A percentile compares a stretch with the other conserved stretches of the same genome.
Evolutionary conservation across 805 yeast species (phyloP).

Genomic region (Blastobotrys attinorum): DNA sequence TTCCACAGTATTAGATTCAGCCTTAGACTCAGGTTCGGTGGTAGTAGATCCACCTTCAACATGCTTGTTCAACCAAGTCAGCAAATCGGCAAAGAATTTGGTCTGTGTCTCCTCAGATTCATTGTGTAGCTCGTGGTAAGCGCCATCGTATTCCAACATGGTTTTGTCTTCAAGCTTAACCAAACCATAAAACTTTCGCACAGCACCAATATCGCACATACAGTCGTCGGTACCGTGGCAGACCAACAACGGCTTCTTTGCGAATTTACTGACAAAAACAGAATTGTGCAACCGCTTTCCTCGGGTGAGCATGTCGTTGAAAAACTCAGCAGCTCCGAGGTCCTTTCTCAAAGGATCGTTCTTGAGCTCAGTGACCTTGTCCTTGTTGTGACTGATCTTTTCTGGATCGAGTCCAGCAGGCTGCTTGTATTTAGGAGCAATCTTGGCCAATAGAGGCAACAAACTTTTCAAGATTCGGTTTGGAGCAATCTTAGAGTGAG

Average conservation of each 20-base stretch:
- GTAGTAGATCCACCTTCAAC: background rate
- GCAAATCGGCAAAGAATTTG: constrained; percentile 12
- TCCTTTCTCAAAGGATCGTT: constrained; percentile 24
- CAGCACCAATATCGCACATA: constrained; percentile 13
- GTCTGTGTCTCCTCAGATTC: constrained; percentile 9
- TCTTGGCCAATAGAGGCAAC: constrained; percentile 22
- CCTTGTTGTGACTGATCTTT: constrained; percentile 24
- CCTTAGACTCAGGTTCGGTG: background rate
- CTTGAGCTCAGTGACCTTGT: constrained; percentile 14
- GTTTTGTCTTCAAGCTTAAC: constrained; percentile 19
- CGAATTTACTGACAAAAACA: constrained; percentile 20
- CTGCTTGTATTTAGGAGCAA: constrained; percentile 23
- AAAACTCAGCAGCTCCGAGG: constrained; percentile 24
- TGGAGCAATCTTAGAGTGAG: constrained; percentile 19
- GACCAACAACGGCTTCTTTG: constrained; percentile 29
- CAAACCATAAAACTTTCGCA: constrained; percentile 17
- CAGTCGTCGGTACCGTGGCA: constrained; percentile 26
- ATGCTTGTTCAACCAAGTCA: constrained; percentile 17
- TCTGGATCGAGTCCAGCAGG: constrained; percentile 20
- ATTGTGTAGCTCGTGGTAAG: constrained; percentile 18
- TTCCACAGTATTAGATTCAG: background rate
- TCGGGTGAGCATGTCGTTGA: constrained; percentile 29
- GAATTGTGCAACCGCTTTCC: constrained; percentile 27
- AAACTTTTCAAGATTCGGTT: constrained; percentile 19
- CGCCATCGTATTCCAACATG: constrained; percentile 16